phyloP scores from a whole-genome alignment of 768 basidiomycete species.

The Gelatoporia subvermispora region DNA sequence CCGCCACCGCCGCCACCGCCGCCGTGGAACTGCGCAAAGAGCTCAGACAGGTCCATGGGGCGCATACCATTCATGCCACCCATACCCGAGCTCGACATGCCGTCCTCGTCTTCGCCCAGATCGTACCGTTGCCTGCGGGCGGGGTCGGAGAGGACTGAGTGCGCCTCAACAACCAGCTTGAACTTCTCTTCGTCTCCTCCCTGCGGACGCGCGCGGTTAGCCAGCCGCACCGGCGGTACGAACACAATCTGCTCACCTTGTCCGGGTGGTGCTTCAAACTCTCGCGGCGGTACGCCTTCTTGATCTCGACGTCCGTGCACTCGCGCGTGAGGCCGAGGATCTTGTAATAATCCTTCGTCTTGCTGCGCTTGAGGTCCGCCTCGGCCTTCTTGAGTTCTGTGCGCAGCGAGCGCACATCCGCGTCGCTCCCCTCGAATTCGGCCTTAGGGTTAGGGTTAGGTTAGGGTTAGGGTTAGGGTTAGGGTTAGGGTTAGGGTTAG shows the following conservation, averaged over 20 bases:
- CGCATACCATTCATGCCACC: constrained; percentile 38
- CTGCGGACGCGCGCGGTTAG: constrained; percentile 28
- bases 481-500: too few relatives aligned
- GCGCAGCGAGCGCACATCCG: constrained; percentile 57
- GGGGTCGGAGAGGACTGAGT: constrained; percentile 78
- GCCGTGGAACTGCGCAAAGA: constrained; percentile 63
- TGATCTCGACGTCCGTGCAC: constrained; percentile 69
- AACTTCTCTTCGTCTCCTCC: constrained; percentile 96
- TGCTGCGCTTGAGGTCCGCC: constrained; percentile 76
- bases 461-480: too few relatives aligned
- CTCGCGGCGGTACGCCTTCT: constrained; percentile 87
- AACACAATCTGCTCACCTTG: constrained; percentile 43
- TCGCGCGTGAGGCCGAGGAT: constrained; percentile 61
- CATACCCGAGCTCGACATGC: constrained; percentile 34
- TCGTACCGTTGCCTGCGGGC: constrained; percentile 71
- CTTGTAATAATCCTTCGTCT: constrained; percentile 88
- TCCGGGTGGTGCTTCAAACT: constrained; percentile 84
- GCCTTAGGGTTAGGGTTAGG: too few relatives aligned
- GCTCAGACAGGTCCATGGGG: constrained; percentile 52
- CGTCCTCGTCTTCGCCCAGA: constrained; percentile 78
- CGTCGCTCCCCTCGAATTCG: constrained; percentile 54
- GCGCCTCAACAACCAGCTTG: constrained; percentile 82
- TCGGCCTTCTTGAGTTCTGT: constrained; percentile 78
- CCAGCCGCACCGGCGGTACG: background rate
- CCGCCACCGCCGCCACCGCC: constrained; percentile 19